Evolutionary conservation across 2,329 filamentous ascomycete genomes (phyloP).

Genomic region (Exophiala spinifera): DNA sequence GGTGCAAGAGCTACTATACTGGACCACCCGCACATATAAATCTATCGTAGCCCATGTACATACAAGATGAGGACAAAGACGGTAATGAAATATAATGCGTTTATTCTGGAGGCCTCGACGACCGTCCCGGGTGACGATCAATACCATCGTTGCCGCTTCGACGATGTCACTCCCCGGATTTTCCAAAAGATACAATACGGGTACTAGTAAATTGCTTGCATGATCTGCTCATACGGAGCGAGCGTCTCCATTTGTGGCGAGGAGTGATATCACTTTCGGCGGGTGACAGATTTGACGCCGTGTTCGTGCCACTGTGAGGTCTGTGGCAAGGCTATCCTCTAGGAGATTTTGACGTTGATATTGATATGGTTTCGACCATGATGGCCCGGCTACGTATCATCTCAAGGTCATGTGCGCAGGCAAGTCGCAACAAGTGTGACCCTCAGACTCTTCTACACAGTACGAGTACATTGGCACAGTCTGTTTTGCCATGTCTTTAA

Average conservation of each 20-base stretch:
- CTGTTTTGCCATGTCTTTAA: too few relatives aligned
- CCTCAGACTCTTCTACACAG: conserved; percentile 2
- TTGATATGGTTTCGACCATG: neutral
- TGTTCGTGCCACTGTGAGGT: conserved; percentile 1
- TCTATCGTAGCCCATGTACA: neutral
- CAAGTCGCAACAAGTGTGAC: neutral
- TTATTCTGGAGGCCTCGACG: too few relatives aligned
- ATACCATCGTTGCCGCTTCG: neutral
- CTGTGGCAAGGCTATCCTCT: conserved; percentile 3
- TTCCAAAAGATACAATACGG: neutral
- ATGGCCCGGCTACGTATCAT: neutral
- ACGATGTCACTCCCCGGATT: neutral
- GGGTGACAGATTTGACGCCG: neutral
- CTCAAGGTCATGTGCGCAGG: neutral
- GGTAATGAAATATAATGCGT: too few relatives aligned
- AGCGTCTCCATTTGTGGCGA: neutral
- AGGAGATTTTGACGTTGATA: conserved; percentile 1
- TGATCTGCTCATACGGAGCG: neutral
- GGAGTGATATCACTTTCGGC: neutral
- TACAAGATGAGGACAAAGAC: neutral
- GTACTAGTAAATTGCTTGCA: neutral
- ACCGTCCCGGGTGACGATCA: too few relatives aligned
- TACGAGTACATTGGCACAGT: too few relatives aligned
- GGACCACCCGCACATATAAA: conserved; percentile 18
- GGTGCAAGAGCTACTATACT: conserved; percentile 8